Base-by-base conservation (phyloP, 2,329 filamentous ascomycete species). In the Alternaria atra region DNA sequence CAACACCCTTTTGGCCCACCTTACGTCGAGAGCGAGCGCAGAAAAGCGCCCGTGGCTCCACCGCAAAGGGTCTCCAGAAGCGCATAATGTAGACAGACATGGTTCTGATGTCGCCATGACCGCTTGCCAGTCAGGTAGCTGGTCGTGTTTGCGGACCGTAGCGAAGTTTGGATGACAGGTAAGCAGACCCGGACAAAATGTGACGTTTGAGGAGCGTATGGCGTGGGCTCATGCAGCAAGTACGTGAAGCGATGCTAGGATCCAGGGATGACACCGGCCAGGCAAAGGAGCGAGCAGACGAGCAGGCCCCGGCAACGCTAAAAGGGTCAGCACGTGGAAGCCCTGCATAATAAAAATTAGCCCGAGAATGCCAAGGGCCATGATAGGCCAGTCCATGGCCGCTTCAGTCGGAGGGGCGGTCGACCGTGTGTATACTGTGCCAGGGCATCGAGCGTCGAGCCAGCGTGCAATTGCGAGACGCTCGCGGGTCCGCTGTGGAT, bases 261-360 rank as follows among this genome's bases (percentile, higher is more conserved):
- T 44, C 44, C 51, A 35, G 52, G 62, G 60, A 54, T 60, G 51
- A 52, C 53, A 54, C 63, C 46, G 58, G 53, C 50, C 39, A 46
- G 50, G 42, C 23, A 35, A 51, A 58, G 52, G 37, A 51, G 44
- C 35, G 50, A 17, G 42, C 43, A 53, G 53, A 55, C 43, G 48
- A 48, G 48, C 48, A 51, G 30, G 60, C 52, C 55, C 57, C 51
- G 53, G 51, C 47, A 17, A 34, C 55, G 60, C 65, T 56, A 67
- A 66, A 52, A 37, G 46, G 50, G 61, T 55, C 60, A 63, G 66
- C 70, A 73, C 70, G 70, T 73, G 70, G 70, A 58, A 53, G 55
- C 68, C 70, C 65, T 71, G 70, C 58, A 56, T 62, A 30, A 12
- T 52, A 47, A 39, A 53, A 60, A 60, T 60, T 63, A 58, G 50